Evolutionary conservation across 768 basidiomycete species (phyloP).

Genomic region (Podaxis sp.): DNA sequence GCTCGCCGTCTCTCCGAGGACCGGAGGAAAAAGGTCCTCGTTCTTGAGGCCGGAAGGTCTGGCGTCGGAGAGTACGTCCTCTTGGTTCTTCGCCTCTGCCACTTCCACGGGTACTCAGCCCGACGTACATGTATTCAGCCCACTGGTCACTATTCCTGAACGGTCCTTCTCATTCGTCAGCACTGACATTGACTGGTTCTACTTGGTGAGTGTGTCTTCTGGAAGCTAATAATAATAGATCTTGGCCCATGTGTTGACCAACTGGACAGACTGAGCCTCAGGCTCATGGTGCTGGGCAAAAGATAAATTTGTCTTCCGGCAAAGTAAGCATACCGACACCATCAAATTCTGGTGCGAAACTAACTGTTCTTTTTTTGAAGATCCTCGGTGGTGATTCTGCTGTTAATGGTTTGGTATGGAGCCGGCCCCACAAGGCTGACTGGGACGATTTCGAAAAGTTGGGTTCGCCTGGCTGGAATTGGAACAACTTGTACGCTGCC

Average conservation of each 20-base stretch:
- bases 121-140: slow-evolving; percentile 51
- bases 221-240: slow-evolving; percentile 15
- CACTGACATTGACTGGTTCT: slow-evolving; percentile 55
- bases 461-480: slow-evolving; percentile 60
- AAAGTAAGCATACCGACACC: slow-evolving; percentile 36
- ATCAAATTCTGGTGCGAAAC: neutral
- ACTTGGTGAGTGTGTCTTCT: slow-evolving; percentile 20
- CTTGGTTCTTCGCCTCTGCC: neutral
- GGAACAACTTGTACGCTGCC: slow-evolving; percentile 40
- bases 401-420: slow-evolving; percentile 58
- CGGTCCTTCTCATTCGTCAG: slow-evolving; percentile 39
- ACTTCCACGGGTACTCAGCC: slow-evolving; percentile 29
- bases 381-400: slow-evolving; percentile 69
- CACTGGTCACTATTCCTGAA: slow-evolving; percentile 21
- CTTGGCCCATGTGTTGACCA: neutral
- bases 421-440: slow-evolving; percentile 29
- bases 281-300: slow-evolving; percentile 39
- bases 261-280: slow-evolving; percentile 43
- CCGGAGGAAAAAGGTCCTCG: slow-evolving; percentile 32
- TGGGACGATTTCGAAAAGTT: slow-evolving; percentile 41
- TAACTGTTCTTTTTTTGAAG: slow-evolving; percentile 24
- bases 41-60: slow-evolving; percentile 44
- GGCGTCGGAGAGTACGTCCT: slow-evolving; percentile 40
- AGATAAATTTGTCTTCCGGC: slow-evolving; percentile 58
- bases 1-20: slow-evolving; percentile 39